phyloP scores from a whole-genome alignment of 345 rosid species.

The Anastatica hierochuntica region DNA sequence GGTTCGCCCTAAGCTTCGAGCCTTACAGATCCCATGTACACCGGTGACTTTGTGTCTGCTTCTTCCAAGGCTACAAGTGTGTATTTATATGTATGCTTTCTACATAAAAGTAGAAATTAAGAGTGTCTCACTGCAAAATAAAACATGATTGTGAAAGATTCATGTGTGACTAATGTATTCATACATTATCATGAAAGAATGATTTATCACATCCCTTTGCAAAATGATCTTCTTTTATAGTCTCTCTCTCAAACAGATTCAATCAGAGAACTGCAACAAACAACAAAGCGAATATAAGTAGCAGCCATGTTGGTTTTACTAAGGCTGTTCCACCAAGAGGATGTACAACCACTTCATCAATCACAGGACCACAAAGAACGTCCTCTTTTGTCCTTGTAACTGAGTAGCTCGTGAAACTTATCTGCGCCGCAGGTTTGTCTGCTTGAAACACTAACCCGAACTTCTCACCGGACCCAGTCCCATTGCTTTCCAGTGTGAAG shows the following conservation, averaged over 20 bases:
- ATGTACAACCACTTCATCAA: conserved; percentile 43
- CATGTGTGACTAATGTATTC: conserved; percentile 1
- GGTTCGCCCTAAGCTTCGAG: conserved; percentile 47
- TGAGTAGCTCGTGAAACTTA: conserved; percentile 42
- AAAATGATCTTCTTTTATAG: background rate
- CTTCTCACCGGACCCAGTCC: conserved; percentile 37
- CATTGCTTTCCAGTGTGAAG: conserved; percentile 36
- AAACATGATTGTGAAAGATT: conserved; percentile 8
- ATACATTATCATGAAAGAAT: conserved; percentile 10
- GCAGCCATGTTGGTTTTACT: conserved; percentile 22
- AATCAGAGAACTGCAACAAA: conserved; percentile 24
- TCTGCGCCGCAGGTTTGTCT: conserved; percentile 27
- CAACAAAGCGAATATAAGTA: conserved; percentile 23
- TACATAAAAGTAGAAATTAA: conserved; percentile 7
- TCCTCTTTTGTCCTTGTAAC: conserved; percentile 37
- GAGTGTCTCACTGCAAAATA: conserved; percentile 6
- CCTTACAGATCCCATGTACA: background rate
- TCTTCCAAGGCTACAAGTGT: conserved; percentile 14
- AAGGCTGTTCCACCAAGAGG: conserved; percentile 22
- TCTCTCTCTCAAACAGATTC: conserved; percentile 3
- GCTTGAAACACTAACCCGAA: conserved; percentile 36
- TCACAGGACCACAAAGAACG: conserved; percentile 43
- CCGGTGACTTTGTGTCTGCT: background rate
- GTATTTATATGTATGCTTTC: conserved; percentile 12
- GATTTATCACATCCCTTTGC: conserved; percentile 12